phyloP scores from a whole-genome alignment of 2,329 filamentous ascomycete species.

The Dothistroma pini region DNA sequence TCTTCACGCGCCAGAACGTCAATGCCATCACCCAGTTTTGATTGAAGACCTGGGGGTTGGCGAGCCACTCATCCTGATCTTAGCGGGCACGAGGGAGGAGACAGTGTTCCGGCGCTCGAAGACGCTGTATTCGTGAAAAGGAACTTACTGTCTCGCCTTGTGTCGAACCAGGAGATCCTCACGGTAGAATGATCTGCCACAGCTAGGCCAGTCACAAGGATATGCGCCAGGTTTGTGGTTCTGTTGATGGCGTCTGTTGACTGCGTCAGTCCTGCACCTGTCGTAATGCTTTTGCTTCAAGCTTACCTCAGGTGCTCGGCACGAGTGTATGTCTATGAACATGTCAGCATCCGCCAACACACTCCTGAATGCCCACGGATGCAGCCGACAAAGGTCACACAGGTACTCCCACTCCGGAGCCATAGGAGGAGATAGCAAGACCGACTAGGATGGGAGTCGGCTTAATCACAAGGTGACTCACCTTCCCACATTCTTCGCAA shows the following conservation, averaged over 20 bases:
- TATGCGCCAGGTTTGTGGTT: slow-evolving; percentile 44
- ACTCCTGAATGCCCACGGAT: background rate
- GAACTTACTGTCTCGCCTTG: slow-evolving; percentile 44
- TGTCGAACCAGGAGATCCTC: slow-evolving; percentile 45
- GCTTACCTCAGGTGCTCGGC: slow-evolving; percentile 46
- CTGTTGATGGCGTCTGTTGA: slow-evolving; percentile 44
- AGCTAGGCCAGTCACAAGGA: slow-evolving; percentile 40
- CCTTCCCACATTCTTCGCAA: slow-evolving; percentile 46
- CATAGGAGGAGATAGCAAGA: background rate
- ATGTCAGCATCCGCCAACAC: background rate
- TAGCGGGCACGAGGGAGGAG: background rate
- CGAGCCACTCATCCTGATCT: no score
- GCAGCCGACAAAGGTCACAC: no score
- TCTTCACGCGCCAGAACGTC: no score
- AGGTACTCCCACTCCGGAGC: no score
- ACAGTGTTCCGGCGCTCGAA: background rate
- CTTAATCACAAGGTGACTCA: slow-evolving; percentile 24
- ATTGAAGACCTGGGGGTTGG: no score
- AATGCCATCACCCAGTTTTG: no score
- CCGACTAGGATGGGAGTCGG: background rate
- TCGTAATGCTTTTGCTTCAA: background rate
- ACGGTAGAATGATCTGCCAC: slow-evolving; percentile 44
- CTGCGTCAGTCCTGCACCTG: slow-evolving; percentile 5
- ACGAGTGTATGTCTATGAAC: slow-evolving; percentile 43
- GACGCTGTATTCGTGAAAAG: background rate